Base-by-base conservation (phyloP, 805 yeast genomes). In the Lachancea quebecensis region DNA sequence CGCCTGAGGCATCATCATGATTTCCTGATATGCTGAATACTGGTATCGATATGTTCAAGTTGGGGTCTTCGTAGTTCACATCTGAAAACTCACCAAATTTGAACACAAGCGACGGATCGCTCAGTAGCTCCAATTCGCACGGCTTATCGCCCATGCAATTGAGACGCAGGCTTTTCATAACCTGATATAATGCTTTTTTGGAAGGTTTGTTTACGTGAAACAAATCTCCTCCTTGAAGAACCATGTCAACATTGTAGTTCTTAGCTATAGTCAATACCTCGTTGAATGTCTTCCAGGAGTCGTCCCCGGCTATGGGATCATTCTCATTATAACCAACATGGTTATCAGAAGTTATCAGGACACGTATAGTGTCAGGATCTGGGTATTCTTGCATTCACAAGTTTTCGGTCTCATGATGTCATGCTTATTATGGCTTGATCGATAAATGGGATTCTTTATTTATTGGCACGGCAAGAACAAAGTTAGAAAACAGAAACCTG, bases 1-100 rank as follows among this genome's bases (percentile, higher is more conserved):
- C 85, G 1, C 98, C 98, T 0, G 95, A 85, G 2, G 96, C 87
- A 65, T 93, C 98, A 64, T 93, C 99, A 62, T 93, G 99, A 57
- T 93, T 93, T 2, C 99, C 99, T 38, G 91, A 80, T 3, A 93
- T 91, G 6, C 90, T 91, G 70, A 93, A 88, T 8, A 93, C 76
- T 0, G 99, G 99, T 12, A 90, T 75, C 0, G 95, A 80, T 2
- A 93, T 82, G 63, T 93, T 93, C 49, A 87, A 65, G 62, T 93
- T 88, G 1, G 91, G 88, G 62, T 93, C 98, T 58, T 87, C 93
- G 61, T 86, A 95, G 58, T 89, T 89, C 25, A 90, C 85, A 45
- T 77, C 75, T 41, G 81, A 76, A 52, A 84, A 72, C 14, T 85
- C 83, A 45, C 78, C 81, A 40, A 77, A 80, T 28, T 54, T 47